Evolutionary conservation across 192 early-diverging fungal genomes (phyloP).

Genomic region (Coemansia javaensis): DNA sequence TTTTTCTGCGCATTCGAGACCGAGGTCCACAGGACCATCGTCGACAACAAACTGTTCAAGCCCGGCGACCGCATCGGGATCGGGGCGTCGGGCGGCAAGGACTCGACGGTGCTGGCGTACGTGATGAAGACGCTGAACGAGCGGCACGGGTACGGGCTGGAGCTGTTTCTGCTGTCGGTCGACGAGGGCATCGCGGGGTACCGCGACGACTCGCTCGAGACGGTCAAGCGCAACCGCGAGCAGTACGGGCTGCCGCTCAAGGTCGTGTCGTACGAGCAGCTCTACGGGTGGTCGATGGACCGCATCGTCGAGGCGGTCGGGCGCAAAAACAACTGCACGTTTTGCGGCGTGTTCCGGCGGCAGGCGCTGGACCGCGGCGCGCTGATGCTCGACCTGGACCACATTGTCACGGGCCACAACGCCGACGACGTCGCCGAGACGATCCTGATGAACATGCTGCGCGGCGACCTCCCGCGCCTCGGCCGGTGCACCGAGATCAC

Average conservation of each 20-base stretch:
- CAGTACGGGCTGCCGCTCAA: conserved; percentile 91
- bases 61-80: conserved; percentile 88
- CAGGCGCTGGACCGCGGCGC: conserved; percentile 96
- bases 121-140: conserved; percentile 92
- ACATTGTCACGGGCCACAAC: conserved; percentile 98
- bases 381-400: conserved; percentile 81
- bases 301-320: conserved; percentile 92
- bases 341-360: conserved; percentile 96
- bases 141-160: conserved; percentile 84
- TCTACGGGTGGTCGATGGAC: conserved; percentile 99
- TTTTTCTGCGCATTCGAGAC: conserved; percentile 92
- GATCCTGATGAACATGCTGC: conserved; percentile 95
- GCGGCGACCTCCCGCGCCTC: conserved; percentile 89
- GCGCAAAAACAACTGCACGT: conserved; percentile 98
- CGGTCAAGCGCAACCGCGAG: conserved; percentile 91
- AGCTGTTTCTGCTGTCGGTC: conserved; percentile 86
- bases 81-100: conserved; percentile 92
- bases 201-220: conserved; percentile 96
- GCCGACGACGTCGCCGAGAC: conserved; percentile 99
- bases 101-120: conserved; percentile 95
- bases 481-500: conserved; percentile 89
- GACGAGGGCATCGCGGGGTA: conserved; percentile 99
- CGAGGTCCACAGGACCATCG: conserved; percentile 90
- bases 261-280: conserved; percentile 90
- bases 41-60: conserved; percentile 74